phyloP scores from a whole-genome alignment of 1,284 basidiomycete species.

The Melanopsichium pennsylvanicum region DNA sequence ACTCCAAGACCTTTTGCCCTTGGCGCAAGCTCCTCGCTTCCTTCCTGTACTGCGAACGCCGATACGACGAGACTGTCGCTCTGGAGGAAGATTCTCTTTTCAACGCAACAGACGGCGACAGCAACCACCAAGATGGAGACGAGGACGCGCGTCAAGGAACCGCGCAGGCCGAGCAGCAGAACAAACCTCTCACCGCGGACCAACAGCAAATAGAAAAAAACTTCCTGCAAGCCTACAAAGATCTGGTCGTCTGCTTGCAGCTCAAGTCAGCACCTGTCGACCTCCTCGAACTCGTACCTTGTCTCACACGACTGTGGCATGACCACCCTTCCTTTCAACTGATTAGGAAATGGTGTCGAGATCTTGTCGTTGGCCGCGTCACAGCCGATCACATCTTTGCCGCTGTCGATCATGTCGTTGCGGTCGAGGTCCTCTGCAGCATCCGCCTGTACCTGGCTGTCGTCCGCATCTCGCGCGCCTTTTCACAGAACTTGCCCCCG shows the following conservation, averaged over 20 bases:
- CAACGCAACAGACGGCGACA: constrained; percentile 4
- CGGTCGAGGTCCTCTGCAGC: constrained; percentile 48
- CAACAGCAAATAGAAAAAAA: constrained; percentile 18
- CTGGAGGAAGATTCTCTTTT: constrained; percentile 30
- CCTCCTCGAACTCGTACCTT: constrained; percentile 37
- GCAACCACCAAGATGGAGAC: constrained; percentile 4
- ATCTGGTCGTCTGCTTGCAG: constrained; percentile 27
- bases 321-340: constrained; percentile 26
- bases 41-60: constrained; percentile 23
- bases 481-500: constrained; percentile 23
- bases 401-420: constrained; percentile 37
- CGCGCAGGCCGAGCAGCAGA: not conserved
- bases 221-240: constrained; percentile 35
- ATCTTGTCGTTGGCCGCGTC: constrained; percentile 43
- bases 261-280: constrained; percentile 37
- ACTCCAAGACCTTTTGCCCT: constrained; percentile 40
- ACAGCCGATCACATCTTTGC: constrained; percentile 30
- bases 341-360: constrained; percentile 41
- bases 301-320: constrained; percentile 26
- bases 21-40: constrained; percentile 50
- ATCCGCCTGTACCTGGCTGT: constrained; percentile 52
- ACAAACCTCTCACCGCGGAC: constrained; percentile 3
- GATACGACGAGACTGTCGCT: constrained; percentile 36
- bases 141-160: not conserved
- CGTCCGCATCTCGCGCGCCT: constrained; percentile 47